phyloP scores from a whole-genome alignment of 192 early-diverging fungal species.

The Obelidium mucronatum region DNA sequence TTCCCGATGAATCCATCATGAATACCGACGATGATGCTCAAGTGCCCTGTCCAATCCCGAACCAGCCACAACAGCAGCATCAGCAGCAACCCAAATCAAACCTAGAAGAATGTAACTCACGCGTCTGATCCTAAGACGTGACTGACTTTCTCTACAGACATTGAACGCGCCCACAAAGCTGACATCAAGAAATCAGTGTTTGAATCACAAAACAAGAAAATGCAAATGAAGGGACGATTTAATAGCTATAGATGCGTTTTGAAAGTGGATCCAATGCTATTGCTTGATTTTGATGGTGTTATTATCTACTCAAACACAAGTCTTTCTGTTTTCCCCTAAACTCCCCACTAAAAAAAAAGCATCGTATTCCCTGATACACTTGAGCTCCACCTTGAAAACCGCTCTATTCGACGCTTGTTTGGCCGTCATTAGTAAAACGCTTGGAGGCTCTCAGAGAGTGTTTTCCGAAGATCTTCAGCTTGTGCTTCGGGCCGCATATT shows the following conservation, averaged over 20 bases:
- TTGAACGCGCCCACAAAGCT: neutral
- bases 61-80: neutral
- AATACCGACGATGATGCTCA: no score
- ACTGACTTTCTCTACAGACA: neutral
- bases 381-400: neutral
- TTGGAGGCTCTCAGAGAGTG: neutral
- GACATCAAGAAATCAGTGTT: neutral
- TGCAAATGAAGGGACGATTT: neutral
- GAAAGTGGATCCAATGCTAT: neutral
- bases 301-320: neutral
- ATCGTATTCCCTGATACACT: neutral
- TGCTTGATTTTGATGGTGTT: constrained; percentile 8
- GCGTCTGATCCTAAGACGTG: no score
- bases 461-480: neutral
- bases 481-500: neutral
- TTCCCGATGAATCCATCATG: no score
- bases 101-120: no score
- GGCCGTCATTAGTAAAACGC: neutral
- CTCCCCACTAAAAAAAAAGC: neutral
- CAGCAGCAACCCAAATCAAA: neutral
- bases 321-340: neutral
- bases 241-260: neutral
- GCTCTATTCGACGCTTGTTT: neutral
- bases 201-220: neutral
- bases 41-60: no score